Base-by-base conservation (phyloP, 2,329 filamentous ascomycete species). In the Chaetomiaceae sp. region DNA sequence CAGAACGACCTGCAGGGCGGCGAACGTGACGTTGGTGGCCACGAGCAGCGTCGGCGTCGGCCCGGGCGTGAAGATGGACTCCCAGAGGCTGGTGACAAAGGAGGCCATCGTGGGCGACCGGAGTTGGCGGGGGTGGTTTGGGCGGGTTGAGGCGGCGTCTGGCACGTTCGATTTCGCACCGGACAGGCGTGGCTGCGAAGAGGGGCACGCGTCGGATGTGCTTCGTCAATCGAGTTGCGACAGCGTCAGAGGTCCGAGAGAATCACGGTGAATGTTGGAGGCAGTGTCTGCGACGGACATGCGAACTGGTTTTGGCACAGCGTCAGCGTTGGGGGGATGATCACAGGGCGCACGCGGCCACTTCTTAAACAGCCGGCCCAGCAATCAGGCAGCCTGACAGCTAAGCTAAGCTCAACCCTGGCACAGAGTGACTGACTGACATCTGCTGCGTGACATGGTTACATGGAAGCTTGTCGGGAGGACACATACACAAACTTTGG, bases 41-140 rank as follows among this genome's bases (percentile, higher is more conserved):
- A 90, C 70, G 47, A 97, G 77, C 54, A 98, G 81, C 38, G 87
- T 86, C 12, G 88, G 88, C 1, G 90, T 96, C 38, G 91, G 81
- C 47, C 93, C 93, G 1, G 91, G 87, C 5, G 85, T 93, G 76
- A 97, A 96, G 73, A 97, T 83, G 62, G 88, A 94, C 63, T 86
- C 79, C 86, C 88, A 95, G 50, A 96, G 84, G 56, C 90, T 80
- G 61, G 81, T 74, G 52, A 94, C 60, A 67, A 84, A 83, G 58
- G 71, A 63, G 12, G 79, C 70, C 79, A 83, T 83, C 43, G 19
- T 42, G 37, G 11, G 12, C 29, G 20, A 22, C 12, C 15, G 32
- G 11, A 26, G 27, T 5, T 15, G 11, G 36, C 26, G 11, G 20
- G 5, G 12, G 12, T 36, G 11, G 1, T 37, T 20, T 7, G 15